A percentile compares a stretch with the other conserved stretches of the same genome.
These are phyloP conservation scores for Boletellus dicymbophilus DNA, from an alignment of 1,284 basidiomycete species.

Conservation along the genomic window DNA sequence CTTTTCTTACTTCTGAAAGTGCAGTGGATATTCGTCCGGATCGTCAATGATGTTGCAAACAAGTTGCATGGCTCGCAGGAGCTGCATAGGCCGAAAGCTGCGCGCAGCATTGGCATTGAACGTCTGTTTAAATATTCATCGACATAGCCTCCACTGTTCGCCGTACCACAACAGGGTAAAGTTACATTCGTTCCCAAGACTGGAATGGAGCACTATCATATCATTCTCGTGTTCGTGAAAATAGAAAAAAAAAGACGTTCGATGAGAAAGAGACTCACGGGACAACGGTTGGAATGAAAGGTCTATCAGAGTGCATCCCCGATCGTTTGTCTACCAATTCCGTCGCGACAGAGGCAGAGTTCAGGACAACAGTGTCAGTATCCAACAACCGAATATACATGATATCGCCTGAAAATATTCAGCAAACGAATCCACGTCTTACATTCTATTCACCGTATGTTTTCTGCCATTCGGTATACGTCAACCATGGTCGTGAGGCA, in stretches of 20 bases:
- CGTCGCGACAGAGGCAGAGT: not conserved
- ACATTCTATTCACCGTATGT: not conserved
- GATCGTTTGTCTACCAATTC: constrained; percentile 4
- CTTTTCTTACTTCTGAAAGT: constrained; percentile 5
- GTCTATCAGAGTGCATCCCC: constrained; percentile 6
- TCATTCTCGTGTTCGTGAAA: not conserved
- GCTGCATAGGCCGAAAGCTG: not conserved
- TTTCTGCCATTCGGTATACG: not conserved
- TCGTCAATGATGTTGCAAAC: constrained; percentile 4
- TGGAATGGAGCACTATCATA: not conserved
- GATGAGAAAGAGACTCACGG: too few relatives aligned
- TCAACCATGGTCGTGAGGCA: not conserved
- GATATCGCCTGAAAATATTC: not conserved
- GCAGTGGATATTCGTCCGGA: constrained; percentile 3
- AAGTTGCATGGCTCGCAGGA: not conserved
- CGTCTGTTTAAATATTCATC: not conserved
- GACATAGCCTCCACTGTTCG: constrained; percentile 2
- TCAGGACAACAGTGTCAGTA: not conserved
- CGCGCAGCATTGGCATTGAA: not conserved
- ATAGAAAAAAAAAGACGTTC: not conserved
- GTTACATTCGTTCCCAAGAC: constrained; percentile 1
- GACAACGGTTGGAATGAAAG: not conserved
- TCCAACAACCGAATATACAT: not conserved
- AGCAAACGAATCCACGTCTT: not conserved
- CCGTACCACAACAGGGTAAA: not conserved